These are phyloP conservation scores for Entelexis sorbosivorans DNA, from an alignment of 1,139 yeast species.

Conservation along the genomic window DNA sequence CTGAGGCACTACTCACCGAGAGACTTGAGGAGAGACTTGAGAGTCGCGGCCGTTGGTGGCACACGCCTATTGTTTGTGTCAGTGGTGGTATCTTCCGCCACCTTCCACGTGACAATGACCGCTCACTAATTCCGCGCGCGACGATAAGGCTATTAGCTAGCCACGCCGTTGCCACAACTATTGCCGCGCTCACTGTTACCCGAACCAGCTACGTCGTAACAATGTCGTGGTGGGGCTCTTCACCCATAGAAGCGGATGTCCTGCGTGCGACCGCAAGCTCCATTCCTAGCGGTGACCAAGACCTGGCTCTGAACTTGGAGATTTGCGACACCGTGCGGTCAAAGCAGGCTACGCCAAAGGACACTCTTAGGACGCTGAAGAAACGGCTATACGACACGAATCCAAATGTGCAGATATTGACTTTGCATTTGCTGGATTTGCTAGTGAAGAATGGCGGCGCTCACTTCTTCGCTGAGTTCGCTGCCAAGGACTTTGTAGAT, in stretches of 20 bases:
- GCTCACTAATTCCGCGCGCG: not conserved
- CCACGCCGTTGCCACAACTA: constrained; percentile 3
- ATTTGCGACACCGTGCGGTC: constrained; percentile 80
- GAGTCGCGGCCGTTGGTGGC: too few relatives aligned
- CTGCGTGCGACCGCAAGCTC: constrained; percentile 16
- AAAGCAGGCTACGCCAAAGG: constrained; percentile 69
- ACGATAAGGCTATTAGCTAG: not conserved
- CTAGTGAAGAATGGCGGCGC: constrained; percentile 90
- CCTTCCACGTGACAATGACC: not conserved
- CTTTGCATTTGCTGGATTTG: constrained; percentile 67
- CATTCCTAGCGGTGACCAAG: constrained; percentile 86
- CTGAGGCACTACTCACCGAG: too few relatives aligned
- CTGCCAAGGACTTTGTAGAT: constrained; percentile 81
- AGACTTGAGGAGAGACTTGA: too few relatives aligned
- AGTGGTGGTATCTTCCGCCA: too few relatives aligned
- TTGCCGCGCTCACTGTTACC: not conserved
- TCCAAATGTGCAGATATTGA: constrained; percentile 67
- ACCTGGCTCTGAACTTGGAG: constrained; percentile 68
- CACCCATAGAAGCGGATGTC: constrained; percentile 14
- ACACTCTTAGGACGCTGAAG: constrained; percentile 74
- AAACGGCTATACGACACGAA: constrained; percentile 54
- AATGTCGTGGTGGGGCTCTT: constrained; percentile 18
- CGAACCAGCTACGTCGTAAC: not conserved
- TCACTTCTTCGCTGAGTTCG: constrained; percentile 68
- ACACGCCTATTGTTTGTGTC: too few relatives aligned